Base-by-base conservation (phyloP, 2,329 filamentous ascomycete genomes). In the Penicillium sp. region DNA sequence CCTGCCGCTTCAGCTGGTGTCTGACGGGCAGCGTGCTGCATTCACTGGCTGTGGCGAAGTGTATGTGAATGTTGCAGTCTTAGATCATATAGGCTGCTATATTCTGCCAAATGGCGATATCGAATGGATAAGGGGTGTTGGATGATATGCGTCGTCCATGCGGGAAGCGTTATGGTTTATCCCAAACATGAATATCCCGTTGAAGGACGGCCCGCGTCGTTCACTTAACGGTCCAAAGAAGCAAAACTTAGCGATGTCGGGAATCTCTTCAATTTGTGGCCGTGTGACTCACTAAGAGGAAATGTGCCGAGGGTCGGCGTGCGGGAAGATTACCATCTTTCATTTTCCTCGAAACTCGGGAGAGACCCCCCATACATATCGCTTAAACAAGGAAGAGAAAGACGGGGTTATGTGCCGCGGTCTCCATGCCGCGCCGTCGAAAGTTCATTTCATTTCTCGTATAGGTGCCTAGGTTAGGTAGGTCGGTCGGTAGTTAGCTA, bases 161-260 rank as follows among this genome's bases (percentile, higher is more conserved):
- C 12, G n/a, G 39, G 39, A 17, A 6, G 6, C 7, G 7, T 31
- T 31, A 31, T 31, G 31, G 31, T 31, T 31, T 7, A 20, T 22
- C 10, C 39, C 7, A 42, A 15, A 28, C 25, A 5, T 49, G 15
- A 7, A 10, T 31, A 39, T 39, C 35, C 28, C 47, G 17, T 47
- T 15, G 17, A 37, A 10, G 31, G 31, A 2, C 28, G 35, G 48
- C 28, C 55, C 43, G 53, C 60, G 55, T 47, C 14, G 39, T 50
- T 49, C 20, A 52, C 25, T 41, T 35, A 58, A 63, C 61, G 56
- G 63, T 22, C 48, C 17, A 52, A 63, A 59, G 42, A 59, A 64
- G 56, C 59, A 54, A 56, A 54, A 31, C 17, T 10, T 28, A 4
- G 35, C 31, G 39, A 14, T 53, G 14, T 42, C 20, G 42, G 39